Evolutionary conservation across 2,329 filamentous ascomycete genomes (phyloP).

Genomic region (Diaporthe sp.): DNA sequence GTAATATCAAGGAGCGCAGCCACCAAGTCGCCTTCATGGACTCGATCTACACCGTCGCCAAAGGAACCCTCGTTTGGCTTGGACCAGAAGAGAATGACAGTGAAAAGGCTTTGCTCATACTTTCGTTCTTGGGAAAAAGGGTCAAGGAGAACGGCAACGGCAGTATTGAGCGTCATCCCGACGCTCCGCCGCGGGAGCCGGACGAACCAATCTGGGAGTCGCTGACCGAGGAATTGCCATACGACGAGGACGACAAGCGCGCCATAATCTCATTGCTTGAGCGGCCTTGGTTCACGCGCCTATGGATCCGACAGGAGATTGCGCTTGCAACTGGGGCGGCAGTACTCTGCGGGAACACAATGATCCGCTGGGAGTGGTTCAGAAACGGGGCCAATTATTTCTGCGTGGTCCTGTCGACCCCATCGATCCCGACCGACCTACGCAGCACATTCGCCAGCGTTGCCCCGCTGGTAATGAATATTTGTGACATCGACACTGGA

Average conservation of each 20-base stretch:
- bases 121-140: not conserved
- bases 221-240: not conserved
- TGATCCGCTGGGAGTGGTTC: not conserved
- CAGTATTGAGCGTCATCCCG: not conserved
- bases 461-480: not conserved
- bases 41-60: not conserved
- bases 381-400: not conserved
- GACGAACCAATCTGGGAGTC: not conserved
- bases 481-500: not conserved
- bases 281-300: not conserved
- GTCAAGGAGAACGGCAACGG: not conserved
- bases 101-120: not conserved
- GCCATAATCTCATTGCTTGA: not conserved
- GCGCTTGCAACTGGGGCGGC: not conserved
- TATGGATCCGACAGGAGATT: constrained; percentile 10
- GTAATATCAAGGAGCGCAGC: not conserved
- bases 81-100: not conserved
- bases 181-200: not conserved
- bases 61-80: not conserved
- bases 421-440: not conserved
- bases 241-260: not conserved
- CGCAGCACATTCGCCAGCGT: not conserved
- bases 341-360: not conserved
- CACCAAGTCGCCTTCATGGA: constrained; percentile 7
- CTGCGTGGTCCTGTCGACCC: not conserved